Evolutionary conservation across 2,329 filamentous ascomycete genomes (phyloP), one percentile per base, ranked within the genome.

Genomic region (Aspergillus unguis): DNA sequence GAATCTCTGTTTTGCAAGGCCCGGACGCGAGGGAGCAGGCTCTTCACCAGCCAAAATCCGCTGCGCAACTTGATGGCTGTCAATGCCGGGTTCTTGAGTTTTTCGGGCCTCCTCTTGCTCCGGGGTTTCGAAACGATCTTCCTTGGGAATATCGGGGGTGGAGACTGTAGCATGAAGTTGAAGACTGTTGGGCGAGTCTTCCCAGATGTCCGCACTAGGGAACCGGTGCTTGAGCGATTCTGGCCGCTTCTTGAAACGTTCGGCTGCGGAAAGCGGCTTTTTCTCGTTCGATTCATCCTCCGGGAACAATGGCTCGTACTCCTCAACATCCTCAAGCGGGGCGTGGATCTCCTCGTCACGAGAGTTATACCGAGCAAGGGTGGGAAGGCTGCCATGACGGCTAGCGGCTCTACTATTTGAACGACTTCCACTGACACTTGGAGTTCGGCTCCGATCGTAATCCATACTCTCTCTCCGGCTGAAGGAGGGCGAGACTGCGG

Each of bases 161-260:
- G 87, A 89, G 6, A 97, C 92, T 54, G 89, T 91, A 3, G 92
- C 85, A 32, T 81, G 76, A 44, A 83, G 84, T 64, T 94, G 85
- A 48, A 90, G 79, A 71, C 91, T 96, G 65, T 85, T 87, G 3
- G 95, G 94, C 0, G 90, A 87, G 69, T 99, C 95, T 75, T 99
- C 94, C 94, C 94, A 99, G 37, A 97, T 84, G 68, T 99, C 94
- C 69, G 92, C 88, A 70, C 92, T 96, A 1, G 94, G 94, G 72
- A 99, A 99, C 56, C 87, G 86, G 58, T 84, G 82, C 55, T 80
- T 75, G 58, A 83, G 78, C 50, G 76, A 56, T 36, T 79, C 76
- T 4, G 78, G 75, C 35, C 77, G 75, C 51, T 71, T 73, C 69
- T 83, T 84, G 60, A 84, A 75, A 58, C 79, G 79, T 53, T 84